Base-by-base conservation (phyloP, 2,329 filamentous ascomycete species). In the Fusarium bulbicola region DNA sequence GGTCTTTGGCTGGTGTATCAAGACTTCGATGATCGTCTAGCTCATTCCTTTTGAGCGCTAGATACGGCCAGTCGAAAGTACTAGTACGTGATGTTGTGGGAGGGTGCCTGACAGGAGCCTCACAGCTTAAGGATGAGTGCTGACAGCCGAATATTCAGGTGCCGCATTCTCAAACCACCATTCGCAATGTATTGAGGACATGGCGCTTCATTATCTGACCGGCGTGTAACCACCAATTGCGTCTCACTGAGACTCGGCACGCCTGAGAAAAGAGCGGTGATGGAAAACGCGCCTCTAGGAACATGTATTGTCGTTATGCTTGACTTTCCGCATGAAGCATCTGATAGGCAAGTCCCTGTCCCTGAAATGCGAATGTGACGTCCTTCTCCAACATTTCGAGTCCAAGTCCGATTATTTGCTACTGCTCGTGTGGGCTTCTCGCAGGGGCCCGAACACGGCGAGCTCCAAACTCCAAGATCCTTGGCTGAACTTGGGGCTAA, bases 391-490 rank as follows among this genome's bases (percentile, higher is more conserved):
- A 67, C 70, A 62, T 63, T 59, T 59, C 40, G 61, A 59, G 54
- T 32, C 46, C 64, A 60, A 66, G 62, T 68, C 49, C 28, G 56
- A 74, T 72, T 65, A 68, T 72, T 74, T 62, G 65, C 72, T 74
- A 75, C 65, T 76, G 74, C 73, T 77, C 45, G 70, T 70, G 74
- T 77, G 74, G 74, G 63, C 63, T 75, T 46, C 59, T 70, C 47
- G 66, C 70, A 71, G 70, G 69, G 63, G 53, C 58, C 72, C 58
- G 72, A 72, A 70, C 66, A 68, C 53, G 64, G 66, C 70, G 74
- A 74, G 71, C 71, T 61, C 56, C 60, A 59, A 59, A 49, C 24
- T 67, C 65, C 64, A 62, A 49, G 54, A 74, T 69, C 72, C 72
- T 74, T 73, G 72, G 72, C 58, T 50, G 49, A 50, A 65, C 60